Conservation (phyloP, 768 basidiomycete genomes). For the Pilatotrama ljubarskyi region DNA sequence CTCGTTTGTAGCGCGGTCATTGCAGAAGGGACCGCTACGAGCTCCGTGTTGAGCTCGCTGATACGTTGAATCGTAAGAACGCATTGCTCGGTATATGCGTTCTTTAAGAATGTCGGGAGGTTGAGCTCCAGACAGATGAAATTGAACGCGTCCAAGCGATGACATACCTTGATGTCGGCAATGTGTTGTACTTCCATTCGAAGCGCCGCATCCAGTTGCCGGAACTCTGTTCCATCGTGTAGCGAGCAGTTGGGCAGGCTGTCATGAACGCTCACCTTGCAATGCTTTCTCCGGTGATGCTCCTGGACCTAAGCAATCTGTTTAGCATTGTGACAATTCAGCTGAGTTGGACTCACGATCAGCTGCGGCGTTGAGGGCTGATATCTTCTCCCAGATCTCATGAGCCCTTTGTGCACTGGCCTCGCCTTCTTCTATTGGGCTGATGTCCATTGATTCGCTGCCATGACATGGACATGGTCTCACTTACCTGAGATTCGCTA, state of each 20-base stretch:
- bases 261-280: slow-evolving; percentile 4
- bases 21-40: slow-evolving; percentile 69
- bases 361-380: slow-evolving; percentile 48
- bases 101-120: slow-evolving; percentile 41
- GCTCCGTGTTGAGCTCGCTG: slow-evolving; percentile 76
- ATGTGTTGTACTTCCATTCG: slow-evolving; percentile 62
- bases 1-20: slow-evolving; percentile 68
- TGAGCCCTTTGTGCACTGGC: slow-evolving; percentile 55
- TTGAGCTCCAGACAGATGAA: background rate
- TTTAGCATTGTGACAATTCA: slow-evolving; percentile 22
- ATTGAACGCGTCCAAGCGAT: no score
- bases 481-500: slow-evolving; percentile 50
- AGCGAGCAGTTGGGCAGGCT: background rate
- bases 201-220: slow-evolving; percentile 59
- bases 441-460: slow-evolving; percentile 28
- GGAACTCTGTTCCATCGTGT: slow-evolving; percentile 45
- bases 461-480: background rate
- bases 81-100: slow-evolving; percentile 67
- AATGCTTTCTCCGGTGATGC: slow-evolving; percentile 17
- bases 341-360: slow-evolving; percentile 45
- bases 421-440: slow-evolving; percentile 62
- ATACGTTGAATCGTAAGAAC: slow-evolving; percentile 71
- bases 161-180: slow-evolving; percentile 42
- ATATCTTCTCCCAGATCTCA: slow-evolving; percentile 57
- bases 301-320: slow-evolving; percentile 1